phyloP scores from a whole-genome alignment of 371 early-diverging fungal genomes.

The Zychaea mexicana region DNA sequence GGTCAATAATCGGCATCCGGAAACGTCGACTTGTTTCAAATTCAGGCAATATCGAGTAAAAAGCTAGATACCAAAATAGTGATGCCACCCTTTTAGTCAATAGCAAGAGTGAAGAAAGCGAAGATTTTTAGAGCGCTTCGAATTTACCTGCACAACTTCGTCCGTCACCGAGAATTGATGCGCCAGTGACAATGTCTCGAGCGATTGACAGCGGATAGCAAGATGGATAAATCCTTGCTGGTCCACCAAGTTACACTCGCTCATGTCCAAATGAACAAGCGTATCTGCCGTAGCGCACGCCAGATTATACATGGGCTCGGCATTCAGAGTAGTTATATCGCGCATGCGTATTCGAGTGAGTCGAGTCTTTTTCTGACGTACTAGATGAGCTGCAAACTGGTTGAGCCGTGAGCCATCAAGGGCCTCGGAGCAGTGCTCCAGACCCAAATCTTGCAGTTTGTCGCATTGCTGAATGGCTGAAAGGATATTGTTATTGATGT shows the following conservation, averaged over 20 bases:
- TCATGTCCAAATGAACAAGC: conserved; percentile 38
- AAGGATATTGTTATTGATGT: conserved; percentile 37
- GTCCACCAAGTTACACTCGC: conserved; percentile 37
- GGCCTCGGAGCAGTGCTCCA: conserved; percentile 40
- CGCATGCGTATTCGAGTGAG: conserved; percentile 35
- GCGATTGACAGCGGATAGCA: conserved; percentile 23
- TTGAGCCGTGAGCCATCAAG: conserved; percentile 25
- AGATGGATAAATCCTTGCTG: conserved; percentile 27
- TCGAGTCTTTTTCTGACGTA: background rate
- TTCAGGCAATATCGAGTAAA: conserved; percentile 13
- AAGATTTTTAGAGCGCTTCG: background rate
- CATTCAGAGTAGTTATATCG: conserved; percentile 36
- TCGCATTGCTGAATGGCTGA: conserved; percentile 30
- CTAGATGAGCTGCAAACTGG: conserved; percentile 16
- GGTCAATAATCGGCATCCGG: conserved; percentile 26
- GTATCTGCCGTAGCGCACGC: conserved; percentile 20
- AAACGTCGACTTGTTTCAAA: conserved; percentile 23
- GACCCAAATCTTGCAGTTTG: conserved; percentile 31
- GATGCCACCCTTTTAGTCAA: background rate
- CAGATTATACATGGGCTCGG: conserved; percentile 24
- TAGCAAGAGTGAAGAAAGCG: background rate
- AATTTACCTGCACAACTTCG: conserved; percentile 28
- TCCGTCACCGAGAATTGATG: conserved; percentile 44
- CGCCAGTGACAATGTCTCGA: conserved; percentile 30
- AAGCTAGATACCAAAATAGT: conserved; percentile 3